A percentile compares a stretch with the other conserved stretches of the same genome.
Evolutionary conservation across 1,284 basidiomycete species (phyloP).

Genomic region (Rhizopogon hawkerae): DNA sequence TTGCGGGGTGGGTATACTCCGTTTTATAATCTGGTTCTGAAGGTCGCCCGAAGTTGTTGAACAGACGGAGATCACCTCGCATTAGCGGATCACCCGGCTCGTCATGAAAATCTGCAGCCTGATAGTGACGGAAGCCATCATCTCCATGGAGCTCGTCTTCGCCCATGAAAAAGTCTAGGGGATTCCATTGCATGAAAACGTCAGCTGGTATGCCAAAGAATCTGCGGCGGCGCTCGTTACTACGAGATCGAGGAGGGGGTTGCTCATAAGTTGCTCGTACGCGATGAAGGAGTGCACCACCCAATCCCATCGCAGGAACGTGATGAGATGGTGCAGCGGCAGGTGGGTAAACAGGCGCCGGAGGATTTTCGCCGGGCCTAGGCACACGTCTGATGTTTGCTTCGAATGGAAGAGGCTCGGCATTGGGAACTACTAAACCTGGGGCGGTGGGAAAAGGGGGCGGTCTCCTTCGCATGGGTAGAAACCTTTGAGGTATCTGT

Average conservation of each 20-base stretch:
- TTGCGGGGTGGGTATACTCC: constrained; percentile 55
- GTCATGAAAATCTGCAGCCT: constrained; percentile 1
- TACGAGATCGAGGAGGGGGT: constrained; percentile 4
- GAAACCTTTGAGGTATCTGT: constrained; percentile 28
- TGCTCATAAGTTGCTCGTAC: constrained; percentile 28
- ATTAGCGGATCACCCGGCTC: constrained; percentile 1
- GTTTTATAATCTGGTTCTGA: constrained; percentile 42
- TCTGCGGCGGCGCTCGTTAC: constrained; percentile 14
- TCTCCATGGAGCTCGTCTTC: constrained; percentile 8
- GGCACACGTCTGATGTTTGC: constrained; percentile 18
- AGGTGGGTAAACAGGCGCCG: constrained; percentile 14
- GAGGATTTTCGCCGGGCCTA: constrained; percentile 14
- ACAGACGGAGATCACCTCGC: constrained; percentile 2
- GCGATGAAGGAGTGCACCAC: constrained; percentile 54
- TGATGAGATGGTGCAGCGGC: constrained; percentile 44
- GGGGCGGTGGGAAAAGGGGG: constrained; percentile 15
- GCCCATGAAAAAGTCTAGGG: constrained; percentile 15
- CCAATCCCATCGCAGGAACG: constrained; percentile 51
- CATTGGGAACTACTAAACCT: constrained; percentile 33
- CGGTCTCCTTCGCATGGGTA: constrained; percentile 17
- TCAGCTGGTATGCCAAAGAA: constrained; percentile 24
- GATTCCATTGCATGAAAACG: constrained; percentile 25
- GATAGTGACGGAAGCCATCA: constrained; percentile 2
- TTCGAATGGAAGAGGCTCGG: constrained; percentile 41
- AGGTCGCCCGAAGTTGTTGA: constrained; percentile 1